Conservation (phyloP, 2,329 filamentous ascomycete genomes). For the Niveomyces coronatus region DNA sequence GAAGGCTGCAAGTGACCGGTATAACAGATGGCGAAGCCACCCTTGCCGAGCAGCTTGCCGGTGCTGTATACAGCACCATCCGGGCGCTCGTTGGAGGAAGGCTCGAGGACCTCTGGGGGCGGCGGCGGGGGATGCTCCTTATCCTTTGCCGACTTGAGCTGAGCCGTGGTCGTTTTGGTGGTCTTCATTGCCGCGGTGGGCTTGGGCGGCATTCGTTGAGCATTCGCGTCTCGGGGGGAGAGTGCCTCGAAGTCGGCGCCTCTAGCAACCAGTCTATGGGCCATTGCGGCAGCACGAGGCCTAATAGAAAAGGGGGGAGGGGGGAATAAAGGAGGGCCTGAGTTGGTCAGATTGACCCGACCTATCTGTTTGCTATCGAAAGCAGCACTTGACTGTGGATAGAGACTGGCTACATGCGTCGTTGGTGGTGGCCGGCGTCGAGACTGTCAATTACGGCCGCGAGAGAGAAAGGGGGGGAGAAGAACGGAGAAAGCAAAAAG, state of each 20-base stretch:
- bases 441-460: constrained; percentile 4
- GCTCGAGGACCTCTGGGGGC: constrained; percentile 49
- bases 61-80: constrained; percentile 65
- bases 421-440: too few species aligned
- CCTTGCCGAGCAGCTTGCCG: constrained; percentile 65
- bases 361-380: neutral
- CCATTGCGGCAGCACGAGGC: constrained; percentile 24
- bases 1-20: constrained; percentile 56
- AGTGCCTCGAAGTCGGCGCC: constrained; percentile 51
- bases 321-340: too few species aligned
- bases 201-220: constrained; percentile 42
- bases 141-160: constrained; percentile 47
- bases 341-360: too few species aligned
- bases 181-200: constrained; percentile 39
- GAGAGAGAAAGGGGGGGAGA: neutral
- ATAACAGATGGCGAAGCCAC: constrained; percentile 75
- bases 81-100: constrained; percentile 56
- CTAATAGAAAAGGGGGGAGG: too few species aligned
- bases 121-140: constrained; percentile 58
- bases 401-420: too few species aligned
- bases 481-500: neutral
- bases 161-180: constrained; percentile 40
- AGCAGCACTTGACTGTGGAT: too few species aligned
- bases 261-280: constrained; percentile 38
- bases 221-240: constrained; percentile 55